phyloP scores from a whole-genome alignment of 2,329 filamentous ascomycete genomes.

The Fusarium sublunatum region DNA sequence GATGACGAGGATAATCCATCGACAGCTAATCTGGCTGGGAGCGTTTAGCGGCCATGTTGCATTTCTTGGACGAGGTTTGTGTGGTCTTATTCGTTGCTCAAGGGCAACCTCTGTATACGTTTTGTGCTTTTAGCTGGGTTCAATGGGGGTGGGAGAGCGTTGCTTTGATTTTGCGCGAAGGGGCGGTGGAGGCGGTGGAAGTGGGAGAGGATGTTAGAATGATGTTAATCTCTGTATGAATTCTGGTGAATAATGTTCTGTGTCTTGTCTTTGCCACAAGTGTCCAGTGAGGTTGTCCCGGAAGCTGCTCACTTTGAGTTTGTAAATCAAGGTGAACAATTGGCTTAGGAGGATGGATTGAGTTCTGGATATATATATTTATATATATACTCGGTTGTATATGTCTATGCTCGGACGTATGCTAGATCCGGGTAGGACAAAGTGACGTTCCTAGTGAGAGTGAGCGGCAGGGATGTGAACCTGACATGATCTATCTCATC shows the following conservation, averaged over 20 bases:
- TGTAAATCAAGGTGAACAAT: neutral
- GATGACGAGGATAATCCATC: constrained; percentile 34
- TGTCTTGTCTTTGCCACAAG: neutral
- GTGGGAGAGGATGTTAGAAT: constrained; percentile 26
- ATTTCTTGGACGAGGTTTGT: constrained; percentile 37
- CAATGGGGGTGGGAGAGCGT: constrained; percentile 16
- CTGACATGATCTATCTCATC: neutral
- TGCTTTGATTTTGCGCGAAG: constrained; percentile 26
- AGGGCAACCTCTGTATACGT: constrained; percentile 39
- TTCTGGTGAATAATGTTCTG: constrained; percentile 5
- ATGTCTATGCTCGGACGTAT: neutral
- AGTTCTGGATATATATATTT: neutral
- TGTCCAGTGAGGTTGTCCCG: neutral
- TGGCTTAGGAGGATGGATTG: neutral
- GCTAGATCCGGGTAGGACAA: neutral
- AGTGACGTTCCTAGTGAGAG: neutral
- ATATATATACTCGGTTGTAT: neutral
- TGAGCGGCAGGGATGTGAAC: neutral
- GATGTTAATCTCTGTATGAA: constrained; percentile 26
- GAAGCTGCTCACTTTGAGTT: neutral
- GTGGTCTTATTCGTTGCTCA: constrained; percentile 34
- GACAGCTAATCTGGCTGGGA: constrained; percentile 33
- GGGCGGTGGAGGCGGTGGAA: constrained; percentile 11
- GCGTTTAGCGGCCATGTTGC: constrained; percentile 24
- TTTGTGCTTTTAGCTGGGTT: constrained; percentile 34